Conservation (phyloP, 331 rosid genomes). For the Malus hybrid region DNA sequence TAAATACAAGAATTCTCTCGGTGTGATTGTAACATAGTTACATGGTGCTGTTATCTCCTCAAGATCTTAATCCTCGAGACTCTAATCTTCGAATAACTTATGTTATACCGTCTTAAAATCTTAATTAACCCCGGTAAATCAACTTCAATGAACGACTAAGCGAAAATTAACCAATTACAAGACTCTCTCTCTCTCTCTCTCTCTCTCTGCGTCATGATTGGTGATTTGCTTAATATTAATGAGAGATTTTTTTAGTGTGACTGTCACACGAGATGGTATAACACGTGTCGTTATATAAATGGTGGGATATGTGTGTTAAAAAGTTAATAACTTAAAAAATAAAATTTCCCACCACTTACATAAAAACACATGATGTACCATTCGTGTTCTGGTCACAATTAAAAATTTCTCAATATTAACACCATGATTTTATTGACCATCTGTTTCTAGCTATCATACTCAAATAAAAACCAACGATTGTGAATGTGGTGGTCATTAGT, state of each 20-base stretch:
- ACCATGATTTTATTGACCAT: neutral
- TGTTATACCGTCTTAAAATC: neutral
- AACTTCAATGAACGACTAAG: neutral
- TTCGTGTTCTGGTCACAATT: too few relatives aligned
- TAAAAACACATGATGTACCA: too few relatives aligned
- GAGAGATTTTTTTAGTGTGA: too few relatives aligned
- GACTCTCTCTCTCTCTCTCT: neutral
- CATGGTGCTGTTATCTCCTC: neutral
- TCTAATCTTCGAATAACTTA: too few relatives aligned
- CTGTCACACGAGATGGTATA: too few relatives aligned
- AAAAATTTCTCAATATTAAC: neutral
- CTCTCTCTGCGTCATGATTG: neutral
- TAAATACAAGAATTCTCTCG: neutral
- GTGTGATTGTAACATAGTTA: neutral
- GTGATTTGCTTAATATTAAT: neutral
- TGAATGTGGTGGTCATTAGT: constrained; percentile 4
- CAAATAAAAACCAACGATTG: neutral
- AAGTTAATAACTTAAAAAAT: too few relatives aligned
- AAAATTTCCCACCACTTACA: too few relatives aligned
- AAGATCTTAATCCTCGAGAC: neutral
- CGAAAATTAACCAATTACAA: neutral
- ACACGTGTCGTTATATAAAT: too few relatives aligned
- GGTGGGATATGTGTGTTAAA: too few relatives aligned
- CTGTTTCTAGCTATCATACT: neutral
- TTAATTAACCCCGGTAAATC: neutral